A percentile compares a stretch with the other conserved stretches of the same genome.
Evolutionary conservation across 345 rosid species (phyloP).

Genomic region (Litchi chinensis): DNA sequence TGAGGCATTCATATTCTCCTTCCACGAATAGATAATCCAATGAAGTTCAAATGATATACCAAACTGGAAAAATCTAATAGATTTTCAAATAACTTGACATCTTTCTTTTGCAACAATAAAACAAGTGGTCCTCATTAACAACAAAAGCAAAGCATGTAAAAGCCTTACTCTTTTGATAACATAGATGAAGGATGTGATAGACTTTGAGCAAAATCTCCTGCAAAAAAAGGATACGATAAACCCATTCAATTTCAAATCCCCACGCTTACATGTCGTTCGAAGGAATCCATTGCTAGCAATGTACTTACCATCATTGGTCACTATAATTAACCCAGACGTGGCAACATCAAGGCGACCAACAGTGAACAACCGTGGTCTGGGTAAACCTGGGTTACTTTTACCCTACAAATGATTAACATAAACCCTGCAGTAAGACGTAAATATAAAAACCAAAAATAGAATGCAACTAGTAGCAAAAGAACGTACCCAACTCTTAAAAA

Average conservation of each 20-base stretch:
- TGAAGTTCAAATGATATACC: background rate
- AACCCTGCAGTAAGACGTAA: background rate
- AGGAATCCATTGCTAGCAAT: background rate
- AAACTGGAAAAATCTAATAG: background rate
- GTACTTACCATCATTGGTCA: slow-evolving; percentile 82
- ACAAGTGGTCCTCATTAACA: background rate
- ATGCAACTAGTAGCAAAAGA: background rate
- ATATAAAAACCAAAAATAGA: slow-evolving; percentile 4
- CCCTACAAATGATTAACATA: slow-evolving; percentile 40
- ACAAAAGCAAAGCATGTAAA: slow-evolving; percentile 9
- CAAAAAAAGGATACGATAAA: slow-evolving; percentile 19
- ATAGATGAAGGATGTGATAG: slow-evolving; percentile 90
- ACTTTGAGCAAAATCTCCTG: slow-evolving; percentile 89
- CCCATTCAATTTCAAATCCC: slow-evolving; percentile 5
- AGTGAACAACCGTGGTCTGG: slow-evolving; percentile 86
- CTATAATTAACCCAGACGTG: slow-evolving; percentile 79
- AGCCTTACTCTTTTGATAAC: slow-evolving; percentile 78
- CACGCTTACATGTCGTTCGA: background rate
- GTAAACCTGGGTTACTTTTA: slow-evolving; percentile 65
- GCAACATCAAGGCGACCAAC: slow-evolving; percentile 99
- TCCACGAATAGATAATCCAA: background rate
- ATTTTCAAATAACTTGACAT: background rate
- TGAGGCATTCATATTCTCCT: background rate
- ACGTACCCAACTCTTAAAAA: slow-evolving; percentile 72
- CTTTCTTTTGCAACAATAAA: background rate